phyloP scores from a whole-genome alignment of 1,284 basidiomycete genomes.

The Leccinum fuscescens region DNA sequence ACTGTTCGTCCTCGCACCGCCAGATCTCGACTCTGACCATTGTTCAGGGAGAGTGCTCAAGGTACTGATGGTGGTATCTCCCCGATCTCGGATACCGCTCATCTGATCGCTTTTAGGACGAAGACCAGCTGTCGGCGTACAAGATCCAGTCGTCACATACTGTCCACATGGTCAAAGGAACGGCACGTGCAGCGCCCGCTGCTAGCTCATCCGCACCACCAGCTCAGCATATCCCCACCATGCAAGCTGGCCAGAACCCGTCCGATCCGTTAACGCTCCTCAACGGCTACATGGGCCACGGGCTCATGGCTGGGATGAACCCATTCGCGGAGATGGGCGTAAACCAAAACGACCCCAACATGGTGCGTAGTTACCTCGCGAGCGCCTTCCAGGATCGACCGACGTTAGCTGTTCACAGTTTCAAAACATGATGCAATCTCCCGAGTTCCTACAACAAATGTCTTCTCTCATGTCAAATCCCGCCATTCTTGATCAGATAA shows the following conservation, averaged over 20 bases:
- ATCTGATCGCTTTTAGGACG: slow-evolving; percentile 56
- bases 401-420: slow-evolving; percentile 45
- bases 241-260: slow-evolving; percentile 83
- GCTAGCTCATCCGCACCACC: slow-evolving; percentile 28
- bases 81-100: background rate
- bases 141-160: slow-evolving; percentile 88
- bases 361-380: slow-evolving; percentile 53
- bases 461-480: slow-evolving; percentile 75
- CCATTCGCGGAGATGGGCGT: slow-evolving; percentile 85
- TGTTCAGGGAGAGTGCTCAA: slow-evolving; percentile 67
- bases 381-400: background rate
- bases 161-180: slow-evolving; percentile 92
- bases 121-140: slow-evolving; percentile 78
- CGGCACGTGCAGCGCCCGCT: slow-evolving; percentile 48
- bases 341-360: slow-evolving; percentile 87
- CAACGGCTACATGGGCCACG: slow-evolving; percentile 69
- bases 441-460: slow-evolving; percentile 78
- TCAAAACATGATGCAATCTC: slow-evolving; percentile 81
- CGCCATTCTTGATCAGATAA: slow-evolving; percentile 80
- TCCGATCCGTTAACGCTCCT: slow-evolving; percentile 76
- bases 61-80: slow-evolving; percentile 35
- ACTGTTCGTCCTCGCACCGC: background rate
- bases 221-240: slow-evolving; percentile 60
- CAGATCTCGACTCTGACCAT: background rate
- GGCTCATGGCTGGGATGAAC: slow-evolving; percentile 77